Base-by-base conservation (phyloP, 106 monocot genomes). In the Alisma plantagoaquatica region DNA sequence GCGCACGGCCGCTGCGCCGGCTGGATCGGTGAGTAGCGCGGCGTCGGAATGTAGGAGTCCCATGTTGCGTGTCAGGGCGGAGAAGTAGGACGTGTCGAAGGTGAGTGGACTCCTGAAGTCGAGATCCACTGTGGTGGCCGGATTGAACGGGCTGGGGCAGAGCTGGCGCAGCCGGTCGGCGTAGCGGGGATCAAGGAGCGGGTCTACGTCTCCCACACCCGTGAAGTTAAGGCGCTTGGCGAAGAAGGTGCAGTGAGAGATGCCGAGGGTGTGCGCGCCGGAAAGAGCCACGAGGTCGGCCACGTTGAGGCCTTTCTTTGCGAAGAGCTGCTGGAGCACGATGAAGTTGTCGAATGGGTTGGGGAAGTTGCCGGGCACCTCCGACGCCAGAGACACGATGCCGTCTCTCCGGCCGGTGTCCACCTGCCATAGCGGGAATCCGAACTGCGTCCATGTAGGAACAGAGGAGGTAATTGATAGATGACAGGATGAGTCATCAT, bases 221-320 rank as follows among this genome's bases (percentile, higher is more conserved):
- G 35, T 38, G 35, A 38, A 38, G 35, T 38, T 38, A 14, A 38
- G 35, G 9, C 35, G 6, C 35, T 38, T 6, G 35, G 35, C 35
- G 14, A 38, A 38, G 35, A 38, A 38, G 35, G 35, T 38, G 35
- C 35, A 38, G 35, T 38, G 35, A 14, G 35, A 38, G 35, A 38
- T 14, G 9, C 35, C 35, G 9, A 38, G 35, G 14, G 35, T 38
- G 35, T 38, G 35, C 6, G 35, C 35, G 72, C 77, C 78, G 44
- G 78, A 73, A 0, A 79, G 26, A 9, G 65, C 60, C 16, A 74
- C 73, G 10, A 79, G 69, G 33, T 74, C 78, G 10, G 65, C 44
- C 32, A 51, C 43, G 12, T 10, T 17, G 21, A 79, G 73, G 25
- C 33, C 12, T 41, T 74, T 70, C 59, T 10, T 44, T 0, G 74